These are phyloP conservation scores for Lactifluus pinguis DNA, from an alignment of 768 basidiomycete species.

Conservation along the genomic window DNA sequence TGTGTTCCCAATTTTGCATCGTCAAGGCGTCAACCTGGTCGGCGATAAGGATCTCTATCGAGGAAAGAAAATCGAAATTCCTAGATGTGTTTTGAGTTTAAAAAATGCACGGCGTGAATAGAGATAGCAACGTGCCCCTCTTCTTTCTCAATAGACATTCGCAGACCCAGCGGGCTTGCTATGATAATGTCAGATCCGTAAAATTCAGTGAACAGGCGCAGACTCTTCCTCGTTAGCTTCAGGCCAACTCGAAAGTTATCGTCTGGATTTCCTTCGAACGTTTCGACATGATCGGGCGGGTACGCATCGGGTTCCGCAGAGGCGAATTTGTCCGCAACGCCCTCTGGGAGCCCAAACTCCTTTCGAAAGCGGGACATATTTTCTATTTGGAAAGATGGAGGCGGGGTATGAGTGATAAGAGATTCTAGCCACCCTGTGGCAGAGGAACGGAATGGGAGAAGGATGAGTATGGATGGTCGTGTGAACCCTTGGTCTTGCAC, in stretches of 20 bases:
- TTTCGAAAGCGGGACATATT: conserved; percentile 72
- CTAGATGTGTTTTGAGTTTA: conserved; percentile 30
- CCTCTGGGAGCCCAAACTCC: conserved; percentile 79
- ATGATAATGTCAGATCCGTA: conserved; percentile 87
- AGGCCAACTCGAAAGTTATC: conserved; percentile 90
- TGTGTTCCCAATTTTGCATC: conserved; percentile 99
- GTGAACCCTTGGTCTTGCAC: conserved; percentile 97
- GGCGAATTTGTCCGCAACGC: conserved; percentile 71
- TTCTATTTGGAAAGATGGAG: conserved; percentile 73
- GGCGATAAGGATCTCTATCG: conserved; percentile 83
- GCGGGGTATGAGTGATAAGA: conserved; percentile 65
- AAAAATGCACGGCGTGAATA: not conserved
- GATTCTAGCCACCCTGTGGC: conserved; percentile 78
- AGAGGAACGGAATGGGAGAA: conserved; percentile 88
- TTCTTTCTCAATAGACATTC: conserved; percentile 91
- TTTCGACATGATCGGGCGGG: conserved; percentile 84
- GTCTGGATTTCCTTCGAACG: conserved; percentile 94
- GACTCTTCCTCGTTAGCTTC: conserved; percentile 85
- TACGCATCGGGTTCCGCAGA: conserved; percentile 67
- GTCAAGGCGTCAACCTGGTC: conserved; percentile 89
- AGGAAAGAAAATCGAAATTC: conserved; percentile 84
- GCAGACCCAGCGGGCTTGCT: conserved; percentile 86
- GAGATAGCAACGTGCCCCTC: conserved; percentile 57
- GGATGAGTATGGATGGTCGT: conserved; percentile 84
- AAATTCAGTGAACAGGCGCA: conserved; percentile 87